Base-by-base conservation (phyloP, 2,329 filamentous ascomycete species). In the Chaetomium globosum region DNA sequence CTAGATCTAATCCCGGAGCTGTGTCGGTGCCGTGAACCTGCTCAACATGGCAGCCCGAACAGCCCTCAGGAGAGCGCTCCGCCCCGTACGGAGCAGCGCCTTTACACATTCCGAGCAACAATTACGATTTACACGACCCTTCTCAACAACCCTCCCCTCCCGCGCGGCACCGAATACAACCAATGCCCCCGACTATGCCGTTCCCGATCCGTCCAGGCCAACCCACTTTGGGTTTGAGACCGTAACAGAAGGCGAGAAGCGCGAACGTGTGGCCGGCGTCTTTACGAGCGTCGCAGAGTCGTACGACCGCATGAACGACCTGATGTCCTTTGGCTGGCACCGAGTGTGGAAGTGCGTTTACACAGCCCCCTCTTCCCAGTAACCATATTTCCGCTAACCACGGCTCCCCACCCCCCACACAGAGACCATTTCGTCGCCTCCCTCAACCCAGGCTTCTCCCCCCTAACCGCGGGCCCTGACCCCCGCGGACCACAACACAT, bases 221-320 rank as follows among this genome's bases (percentile, higher is more conserved):
- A 97, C 93, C 58, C 93, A 97, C 80, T 97, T 97, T 77, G 93
- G 93, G 59, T 97, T 92, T 77, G 85, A 93, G 79, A 94, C 91
- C 51, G 84, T 97, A 49, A 87, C 90, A 19, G 91, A 96, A 75
- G 82, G 87, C 10, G 83, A 95, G 77, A 97, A 97, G 79, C 81
- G 80, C 53, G 74, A 82, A 70, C 77, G 80, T 83, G 93, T 97
- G 49, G 90, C 90, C 66, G 87, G 86, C 51, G 95, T 99, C 65
- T 99, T 99, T 81, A 94, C 92, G 77, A 97, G 90, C 71, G 95
- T 99, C 49, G 95, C 95, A 71, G 88, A 91, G 68, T 92, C 90
- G 21, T 99, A 99, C 80, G 95, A 99, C 78, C 90, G 89, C 68
- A 99, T 99, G 95, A 99, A 99, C 80, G 95, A 99, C 77, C 85